These are phyloP conservation scores for Rhodotorula sp. DNA, from an alignment of 1,284 basidiomycete genomes.

Conservation along the genomic window DNA sequence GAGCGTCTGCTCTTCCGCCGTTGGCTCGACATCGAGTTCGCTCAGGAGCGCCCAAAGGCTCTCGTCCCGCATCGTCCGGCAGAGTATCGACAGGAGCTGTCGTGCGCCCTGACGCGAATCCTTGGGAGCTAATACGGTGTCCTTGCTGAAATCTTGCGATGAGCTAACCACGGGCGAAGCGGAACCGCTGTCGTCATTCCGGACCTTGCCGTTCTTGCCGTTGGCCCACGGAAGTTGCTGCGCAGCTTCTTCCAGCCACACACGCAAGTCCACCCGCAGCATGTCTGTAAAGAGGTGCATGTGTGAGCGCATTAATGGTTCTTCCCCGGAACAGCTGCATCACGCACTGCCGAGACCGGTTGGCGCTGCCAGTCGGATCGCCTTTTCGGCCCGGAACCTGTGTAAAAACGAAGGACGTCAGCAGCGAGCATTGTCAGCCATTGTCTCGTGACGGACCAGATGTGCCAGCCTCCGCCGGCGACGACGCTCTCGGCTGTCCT, in stretches of 20 bases:
- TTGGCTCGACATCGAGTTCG: neutral
- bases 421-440: neutral
- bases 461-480: conserved; percentile 65
- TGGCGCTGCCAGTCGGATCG: neutral
- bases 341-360: neutral
- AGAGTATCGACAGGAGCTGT: neutral
- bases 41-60: neutral
- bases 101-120: neutral
- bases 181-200: too few relatives aligned
- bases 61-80: neutral
- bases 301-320: neutral
- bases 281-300: neutral
- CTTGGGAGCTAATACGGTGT: neutral
- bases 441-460: conserved; percentile 58
- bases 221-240: conserved; percentile 24
- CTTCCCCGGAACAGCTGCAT: neutral
- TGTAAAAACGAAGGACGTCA: neutral
- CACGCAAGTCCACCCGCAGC: neutral
- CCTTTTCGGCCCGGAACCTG: conserved; percentile 8
- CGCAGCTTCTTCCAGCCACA: neutral
- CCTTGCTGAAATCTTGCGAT: too few relatives aligned
- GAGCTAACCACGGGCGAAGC: too few relatives aligned
- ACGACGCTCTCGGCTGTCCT: conserved; percentile 76
- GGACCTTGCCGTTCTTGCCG: neutral
- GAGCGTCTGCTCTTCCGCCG: neutral